These are phyloP conservation scores for Terana coerulea DNA, from an alignment of 768 basidiomycete species.

Conservation along the genomic window DNA sequence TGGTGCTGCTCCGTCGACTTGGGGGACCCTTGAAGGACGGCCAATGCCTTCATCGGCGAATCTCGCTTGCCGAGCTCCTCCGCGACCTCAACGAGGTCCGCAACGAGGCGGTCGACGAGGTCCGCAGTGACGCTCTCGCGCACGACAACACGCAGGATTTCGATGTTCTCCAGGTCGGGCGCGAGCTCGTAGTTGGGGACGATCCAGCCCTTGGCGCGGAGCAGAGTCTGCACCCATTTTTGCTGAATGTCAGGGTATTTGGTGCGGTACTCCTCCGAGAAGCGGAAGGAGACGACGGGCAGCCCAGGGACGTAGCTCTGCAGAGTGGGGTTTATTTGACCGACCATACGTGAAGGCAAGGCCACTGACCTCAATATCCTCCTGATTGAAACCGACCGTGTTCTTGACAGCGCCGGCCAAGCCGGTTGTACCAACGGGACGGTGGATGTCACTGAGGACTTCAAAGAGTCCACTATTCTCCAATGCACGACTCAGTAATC, in stretches of 20 bases:
- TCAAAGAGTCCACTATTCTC: conserved; percentile 51
- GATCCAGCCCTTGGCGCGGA: conserved; percentile 51
- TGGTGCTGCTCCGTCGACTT: conserved; percentile 34
- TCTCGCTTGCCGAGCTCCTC: conserved; percentile 47
- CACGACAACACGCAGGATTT: conserved; percentile 63
- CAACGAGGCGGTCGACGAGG: conserved; percentile 50
- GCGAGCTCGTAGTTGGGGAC: conserved; percentile 61
- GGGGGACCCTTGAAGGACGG: conserved; percentile 29
- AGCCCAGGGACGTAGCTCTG: conserved; percentile 46
- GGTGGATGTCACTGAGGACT: conserved; percentile 55
- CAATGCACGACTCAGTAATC: conserved; percentile 61
- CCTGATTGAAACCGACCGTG: conserved; percentile 40
- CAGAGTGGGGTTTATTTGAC: conserved; percentile 9
- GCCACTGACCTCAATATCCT: conserved; percentile 50
- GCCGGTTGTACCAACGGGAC: conserved; percentile 29
- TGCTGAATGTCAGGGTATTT: conserved; percentile 56
- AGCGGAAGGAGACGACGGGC: conserved; percentile 51
- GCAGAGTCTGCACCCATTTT: conserved; percentile 49
- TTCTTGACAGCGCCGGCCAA: conserved; percentile 28
- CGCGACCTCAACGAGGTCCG: conserved; percentile 68
- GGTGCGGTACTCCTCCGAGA: conserved; percentile 50
- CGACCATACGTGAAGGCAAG: neutral
- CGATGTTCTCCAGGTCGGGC: conserved; percentile 43
- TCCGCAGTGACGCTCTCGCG: conserved; percentile 51
- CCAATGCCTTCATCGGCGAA: conserved; percentile 51